Evolutionary conservation across 306 rosid species (phyloP), one percentile per base, ranked within the genome.

Genomic region (Gleditsia sinensis): DNA sequence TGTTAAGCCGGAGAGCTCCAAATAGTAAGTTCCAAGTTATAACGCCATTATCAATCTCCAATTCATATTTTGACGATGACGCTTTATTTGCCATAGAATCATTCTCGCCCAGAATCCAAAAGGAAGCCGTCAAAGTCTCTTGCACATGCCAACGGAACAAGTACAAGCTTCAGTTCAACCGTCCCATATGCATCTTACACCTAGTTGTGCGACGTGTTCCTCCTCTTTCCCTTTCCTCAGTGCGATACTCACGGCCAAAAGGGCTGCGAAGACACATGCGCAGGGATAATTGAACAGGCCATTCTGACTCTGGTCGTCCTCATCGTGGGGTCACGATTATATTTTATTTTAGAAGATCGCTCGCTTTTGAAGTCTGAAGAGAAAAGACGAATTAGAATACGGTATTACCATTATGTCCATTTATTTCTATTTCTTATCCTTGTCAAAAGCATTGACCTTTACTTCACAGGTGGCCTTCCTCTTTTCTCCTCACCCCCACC

Each of bases 381-480:
- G 23, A 30, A 19, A 19, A 32, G 23, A 9, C 66, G 37, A 6
- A 27, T 27, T 6, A 7, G 5, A 25, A 59, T 17, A 60, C n/a
- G 2, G 27, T 24, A 13, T 12, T 3, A 50, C 4, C 4, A 23
- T 19, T 36, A 19, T 34, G 23, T 7, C 33, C 34, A 1, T 24
- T n/a, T 12, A 2, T 6, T 4, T 39, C 61, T 25, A 2, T 39
- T 6, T 42, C 30, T 42, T 7, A 36, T 42, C 51, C 20, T 39
- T 21, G 19, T 63, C 27, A 28, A 61, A 67, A 67, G 27, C 37
- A 10, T 36, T 34, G 17, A 70, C 19, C 51, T n/a, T 32, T 25
- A 14, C 63, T 12, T 21, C 28, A 76, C 74, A 77, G 78, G 76
- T 78, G 72, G 79, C 83, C 82, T 61, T 55, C 65, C 67, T 7